These are phyloP conservation scores for Lichenothelia convexa DNA, from an alignment of 495 filamentous ascomycete genomes.

Conservation along the genomic window DNA sequence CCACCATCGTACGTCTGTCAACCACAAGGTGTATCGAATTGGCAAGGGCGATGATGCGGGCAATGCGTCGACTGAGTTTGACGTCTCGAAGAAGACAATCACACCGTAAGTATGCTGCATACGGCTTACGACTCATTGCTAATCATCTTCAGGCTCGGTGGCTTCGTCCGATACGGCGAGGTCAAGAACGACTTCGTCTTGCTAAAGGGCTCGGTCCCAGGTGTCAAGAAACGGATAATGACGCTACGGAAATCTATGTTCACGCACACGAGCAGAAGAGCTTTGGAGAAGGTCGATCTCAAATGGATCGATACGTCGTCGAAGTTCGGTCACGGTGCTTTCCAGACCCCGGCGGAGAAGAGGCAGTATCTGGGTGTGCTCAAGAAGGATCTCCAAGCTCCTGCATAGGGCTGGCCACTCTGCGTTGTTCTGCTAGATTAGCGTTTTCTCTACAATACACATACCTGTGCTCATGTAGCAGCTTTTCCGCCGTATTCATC, in stretches of 20 bases:
- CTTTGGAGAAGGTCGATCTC: conserved; percentile 96
- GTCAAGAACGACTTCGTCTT: conserved; percentile 99
- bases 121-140: conserved; percentile 17
- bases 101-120: conserved; percentile 70
- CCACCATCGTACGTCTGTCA: conserved; percentile 99
- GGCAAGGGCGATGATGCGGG: conserved; percentile 74
- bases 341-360: conserved; percentile 98
- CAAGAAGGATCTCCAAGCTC: conserved; percentile 86
- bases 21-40: conserved; percentile 99
- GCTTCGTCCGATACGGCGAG: conserved; percentile 97
- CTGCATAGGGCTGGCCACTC: conserved; percentile 49
- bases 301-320: conserved; percentile 99
- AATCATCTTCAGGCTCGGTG: conserved; percentile 58
- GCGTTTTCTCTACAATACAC: too few relatives aligned
- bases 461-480: too few relatives aligned
- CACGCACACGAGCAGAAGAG: conserved; percentile 82
- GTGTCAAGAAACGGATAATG: conserved; percentile 99
- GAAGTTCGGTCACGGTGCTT: conserved; percentile 99
- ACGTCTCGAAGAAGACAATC: conserved; percentile 97
- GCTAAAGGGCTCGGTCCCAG: conserved; percentile 91
- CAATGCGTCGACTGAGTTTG: conserved; percentile 89
- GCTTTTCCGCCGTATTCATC: too few relatives aligned
- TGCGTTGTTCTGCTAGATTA: too few relatives aligned
- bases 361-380: conserved; percentile 81
- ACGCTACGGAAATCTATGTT: conserved; percentile 99